Percentiles rank a stretch among this genome's conserved stretches.
Evolutionary conservation across 441 rosid genomes (phyloP).

Genomic region (Erodium texanum): DNA sequence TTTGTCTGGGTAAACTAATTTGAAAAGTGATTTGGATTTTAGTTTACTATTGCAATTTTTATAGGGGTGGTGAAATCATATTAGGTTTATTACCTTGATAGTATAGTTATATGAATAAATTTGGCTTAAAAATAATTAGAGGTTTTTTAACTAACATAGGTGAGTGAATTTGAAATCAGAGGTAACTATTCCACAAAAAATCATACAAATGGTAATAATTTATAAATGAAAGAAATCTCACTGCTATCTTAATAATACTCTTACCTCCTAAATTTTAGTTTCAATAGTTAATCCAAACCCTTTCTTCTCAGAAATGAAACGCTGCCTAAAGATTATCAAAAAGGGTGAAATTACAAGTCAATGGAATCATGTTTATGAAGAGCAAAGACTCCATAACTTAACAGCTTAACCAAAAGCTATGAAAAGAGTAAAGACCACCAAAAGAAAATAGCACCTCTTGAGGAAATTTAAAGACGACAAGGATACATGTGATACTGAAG

Average conservation of each 20-base stretch:
- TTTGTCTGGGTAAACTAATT: background rate
- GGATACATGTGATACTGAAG: background rate
- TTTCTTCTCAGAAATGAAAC: too few relatives aligned
- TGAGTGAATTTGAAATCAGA: background rate
- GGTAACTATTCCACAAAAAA: background rate
- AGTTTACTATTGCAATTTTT: background rate
- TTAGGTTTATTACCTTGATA: background rate
- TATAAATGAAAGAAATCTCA: background rate
- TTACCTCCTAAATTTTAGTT: background rate
- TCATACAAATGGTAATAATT: background rate
- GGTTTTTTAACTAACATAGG: background rate
- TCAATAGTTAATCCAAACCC: background rate
- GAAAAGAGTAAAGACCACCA: background rate
- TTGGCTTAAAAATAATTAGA: background rate
- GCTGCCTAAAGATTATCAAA: too few relatives aligned
- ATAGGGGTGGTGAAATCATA: background rate
- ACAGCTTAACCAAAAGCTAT: background rate
- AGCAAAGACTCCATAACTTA: background rate
- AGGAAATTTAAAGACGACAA: background rate
- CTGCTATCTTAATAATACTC: background rate
- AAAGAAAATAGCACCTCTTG: background rate
- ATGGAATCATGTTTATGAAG: background rate
- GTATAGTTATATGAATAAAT: background rate
- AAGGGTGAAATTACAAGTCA: background rate
- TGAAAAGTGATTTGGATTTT: conserved; percentile 8